Conservation (phyloP, 2,329 filamentous ascomycete species). For the Venturia nashicola region DNA sequence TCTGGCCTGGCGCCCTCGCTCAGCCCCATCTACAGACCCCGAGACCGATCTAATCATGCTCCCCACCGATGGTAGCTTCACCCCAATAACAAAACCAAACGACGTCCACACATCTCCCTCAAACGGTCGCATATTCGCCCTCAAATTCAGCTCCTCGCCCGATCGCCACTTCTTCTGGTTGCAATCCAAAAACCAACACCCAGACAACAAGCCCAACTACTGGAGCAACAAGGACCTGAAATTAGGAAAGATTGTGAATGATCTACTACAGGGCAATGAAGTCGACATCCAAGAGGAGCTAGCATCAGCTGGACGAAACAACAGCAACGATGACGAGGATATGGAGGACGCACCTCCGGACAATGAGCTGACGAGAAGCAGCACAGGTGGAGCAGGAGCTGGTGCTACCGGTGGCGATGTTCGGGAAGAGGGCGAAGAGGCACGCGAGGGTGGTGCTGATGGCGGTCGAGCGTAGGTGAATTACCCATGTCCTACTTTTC, state of each 20-base stretch:
- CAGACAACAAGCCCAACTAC: slow-evolving; percentile 56
- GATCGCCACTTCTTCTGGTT: slow-evolving; percentile 93
- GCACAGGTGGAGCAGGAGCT: slow-evolving; percentile 67
- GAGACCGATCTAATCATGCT: slow-evolving; percentile 91
- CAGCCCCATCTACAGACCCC: slow-evolving; percentile 55
- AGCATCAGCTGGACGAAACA: slow-evolving; percentile 36
- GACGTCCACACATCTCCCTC: slow-evolving; percentile 49
- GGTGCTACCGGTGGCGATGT: slow-evolving; percentile 86
- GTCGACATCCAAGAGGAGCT: slow-evolving; percentile 68
- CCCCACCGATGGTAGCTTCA: slow-evolving; percentile 75
- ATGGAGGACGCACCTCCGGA: slow-evolving; percentile 45
- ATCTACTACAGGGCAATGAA: slow-evolving; percentile 76
- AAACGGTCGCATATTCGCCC: slow-evolving; percentile 81
- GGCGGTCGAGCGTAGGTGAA: slow-evolving; percentile 98
- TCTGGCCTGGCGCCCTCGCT: slow-evolving; percentile 91
- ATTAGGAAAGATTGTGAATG: slow-evolving; percentile 78
- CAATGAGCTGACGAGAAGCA: slow-evolving; percentile 25
- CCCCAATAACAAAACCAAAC: slow-evolving; percentile 51
- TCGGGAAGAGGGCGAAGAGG: slow-evolving; percentile 75
- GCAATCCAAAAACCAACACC: slow-evolving; percentile 76
- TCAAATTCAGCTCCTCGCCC: slow-evolving; percentile 89
- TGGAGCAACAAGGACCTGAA: slow-evolving; percentile 78
- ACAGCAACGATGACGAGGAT: slow-evolving; percentile 31
- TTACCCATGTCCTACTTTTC: neutral
- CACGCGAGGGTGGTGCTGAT: slow-evolving; percentile 87